phyloP scores from a whole-genome alignment of 2,329 filamentous ascomycete species.

The Sclerotinia trifoliorum region DNA sequence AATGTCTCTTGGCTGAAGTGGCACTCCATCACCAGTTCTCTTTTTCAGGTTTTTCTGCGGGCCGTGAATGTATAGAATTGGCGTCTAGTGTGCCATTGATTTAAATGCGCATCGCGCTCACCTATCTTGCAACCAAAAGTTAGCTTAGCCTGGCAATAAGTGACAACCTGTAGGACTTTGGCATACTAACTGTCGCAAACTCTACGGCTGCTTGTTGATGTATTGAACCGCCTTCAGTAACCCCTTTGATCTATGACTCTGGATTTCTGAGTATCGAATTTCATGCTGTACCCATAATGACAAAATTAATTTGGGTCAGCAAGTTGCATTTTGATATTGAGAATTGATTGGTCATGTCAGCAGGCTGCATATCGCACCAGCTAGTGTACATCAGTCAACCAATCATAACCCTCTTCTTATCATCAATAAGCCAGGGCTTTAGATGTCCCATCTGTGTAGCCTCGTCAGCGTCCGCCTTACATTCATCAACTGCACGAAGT shows the following conservation, averaged over 20 bases:
- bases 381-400: not conserved
- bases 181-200: no score
- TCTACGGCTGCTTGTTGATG: not conserved
- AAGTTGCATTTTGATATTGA: not conserved
- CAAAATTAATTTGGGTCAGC: constrained; percentile 2
- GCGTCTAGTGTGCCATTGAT: not conserved
- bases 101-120: not conserved
- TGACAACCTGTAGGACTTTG: not conserved
- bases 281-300: not conserved
- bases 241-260: no score
- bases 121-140: not conserved
- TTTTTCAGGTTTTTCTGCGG: not conserved
- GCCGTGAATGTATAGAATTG: not conserved
- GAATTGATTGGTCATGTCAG: constrained; percentile 4
- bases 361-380: not conserved
- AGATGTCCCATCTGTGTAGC: not conserved
- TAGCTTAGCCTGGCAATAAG: not conserved
- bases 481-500: not conserved
- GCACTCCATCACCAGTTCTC: not conserved
- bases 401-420: not conserved
- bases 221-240: no score
- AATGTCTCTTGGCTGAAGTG: not conserved
- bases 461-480: not conserved
- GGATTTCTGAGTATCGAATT: no score
- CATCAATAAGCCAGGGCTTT: not conserved